Conservation (phyloP, 2,329 filamentous ascomycete genomes). For the Verticillium klebahnii region DNA sequence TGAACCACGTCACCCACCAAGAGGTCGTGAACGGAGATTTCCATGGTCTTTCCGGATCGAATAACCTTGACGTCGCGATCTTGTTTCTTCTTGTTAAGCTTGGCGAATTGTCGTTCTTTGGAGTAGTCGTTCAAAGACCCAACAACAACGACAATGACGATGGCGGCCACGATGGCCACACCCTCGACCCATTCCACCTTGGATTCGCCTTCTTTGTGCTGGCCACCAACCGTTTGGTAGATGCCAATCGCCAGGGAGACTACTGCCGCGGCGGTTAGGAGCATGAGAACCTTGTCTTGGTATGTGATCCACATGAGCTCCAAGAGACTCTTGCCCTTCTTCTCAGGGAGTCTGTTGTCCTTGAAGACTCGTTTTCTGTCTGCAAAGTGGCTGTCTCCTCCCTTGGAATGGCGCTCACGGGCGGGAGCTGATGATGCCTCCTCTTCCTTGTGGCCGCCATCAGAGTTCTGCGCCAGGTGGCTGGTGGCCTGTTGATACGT, state of each 20-base stretch:
- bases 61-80: constrained; percentile 68
- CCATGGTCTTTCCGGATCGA: constrained; percentile 64
- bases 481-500: constrained; percentile 66
- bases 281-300: constrained; percentile 75
- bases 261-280: constrained; percentile 65
- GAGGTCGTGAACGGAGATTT: constrained; percentile 66
- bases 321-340: constrained; percentile 69
- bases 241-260: constrained; percentile 71
- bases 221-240: constrained; percentile 66
- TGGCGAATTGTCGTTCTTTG: constrained; percentile 75
- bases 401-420: background rate
- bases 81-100: constrained; percentile 74
- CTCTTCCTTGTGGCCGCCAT: constrained; percentile 9
- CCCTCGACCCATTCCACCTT: constrained; percentile 76
- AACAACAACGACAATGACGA: constrained; percentile 71
- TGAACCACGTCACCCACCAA: constrained; percentile 67
- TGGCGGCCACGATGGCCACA: constrained; percentile 77
- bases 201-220: constrained; percentile 45
- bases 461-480: constrained; percentile 2
- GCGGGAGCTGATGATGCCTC: background rate
- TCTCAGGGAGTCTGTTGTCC: constrained; percentile 68
- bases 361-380: constrained; percentile 68
- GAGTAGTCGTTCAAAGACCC: constrained; percentile 77
- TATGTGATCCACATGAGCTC: constrained; percentile 78
- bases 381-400: constrained; percentile 33